Evolutionary conservation across 164 flowering plant genomes (phyloP), one percentile per base, ranked within the genome.

Genomic region (Vitis riparia): DNA sequence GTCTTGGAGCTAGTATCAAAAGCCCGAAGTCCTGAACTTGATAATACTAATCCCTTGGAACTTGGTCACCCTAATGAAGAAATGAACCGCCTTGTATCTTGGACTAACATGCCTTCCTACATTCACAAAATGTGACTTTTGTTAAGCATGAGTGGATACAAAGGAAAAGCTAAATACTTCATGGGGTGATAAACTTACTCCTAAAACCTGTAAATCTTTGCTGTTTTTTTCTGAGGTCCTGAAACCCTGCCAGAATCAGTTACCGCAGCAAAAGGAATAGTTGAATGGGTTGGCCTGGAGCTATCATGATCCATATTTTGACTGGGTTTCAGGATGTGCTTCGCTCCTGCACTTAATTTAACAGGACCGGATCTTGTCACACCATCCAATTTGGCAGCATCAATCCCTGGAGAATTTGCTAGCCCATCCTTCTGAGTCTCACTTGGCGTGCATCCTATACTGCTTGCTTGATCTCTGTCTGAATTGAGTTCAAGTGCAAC

Each of bases 291-390:
- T 44, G 75, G 79, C 73, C 68, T 81, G 11, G 79, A 73, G 73
- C 65, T 69, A 67, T 74, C 81, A 56, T 59, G 75, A 75, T 82
- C 82, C 15, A 64, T 60, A 62, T 55, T 75, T 59, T 73, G 76
- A 74, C 78, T 69, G 1, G 93, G 87, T 74, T 83, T 85, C 59
- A 86, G 77, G 52, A 89, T 83, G 76, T 87, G 87, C 74, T 85
- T 87, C 64, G 84, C 85, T 67, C 91, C 90, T 56, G 90, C 86
- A 67, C 76, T 82, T 68, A 89, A 72, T 68, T 83, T 87, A 16
- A 81, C 47, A 51, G 91, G 87, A 69, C 89, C 90, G 37, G 82
- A 55, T 73, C 80, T 83, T 58, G 64, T 66, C 53, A 49, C 30
- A 16, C 66, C 63, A 60, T 78, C 80, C 61, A 63, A n/a, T 44